These are phyloP conservation scores for Nemania abortiva DNA, from an alignment of 2,329 filamentous ascomycete species.

Conservation along the genomic window DNA sequence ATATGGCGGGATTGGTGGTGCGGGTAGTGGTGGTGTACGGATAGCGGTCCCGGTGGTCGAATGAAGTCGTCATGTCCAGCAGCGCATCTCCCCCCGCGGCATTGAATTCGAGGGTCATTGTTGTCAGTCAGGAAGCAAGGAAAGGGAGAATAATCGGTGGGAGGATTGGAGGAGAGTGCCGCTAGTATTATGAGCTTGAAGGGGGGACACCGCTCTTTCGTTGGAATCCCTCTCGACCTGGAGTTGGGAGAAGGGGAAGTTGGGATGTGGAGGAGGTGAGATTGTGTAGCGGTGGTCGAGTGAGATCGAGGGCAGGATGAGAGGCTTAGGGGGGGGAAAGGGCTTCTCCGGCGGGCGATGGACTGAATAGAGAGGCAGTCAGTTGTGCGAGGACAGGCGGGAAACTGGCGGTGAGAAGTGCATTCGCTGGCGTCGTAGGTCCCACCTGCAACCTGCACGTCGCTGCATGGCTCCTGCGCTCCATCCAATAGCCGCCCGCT, in stretches of 20 bases:
- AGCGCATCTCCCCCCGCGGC: slow-evolving; percentile 69
- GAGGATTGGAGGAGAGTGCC: slow-evolving; percentile 55
- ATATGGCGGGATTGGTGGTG: slow-evolving; percentile 54
- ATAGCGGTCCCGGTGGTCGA: slow-evolving; percentile 69
- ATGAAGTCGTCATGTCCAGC: slow-evolving; percentile 66
- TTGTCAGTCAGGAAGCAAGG: slow-evolving; percentile 49
- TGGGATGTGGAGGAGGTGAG: slow-evolving; percentile 51
- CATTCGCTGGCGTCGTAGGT: slow-evolving; percentile 51
- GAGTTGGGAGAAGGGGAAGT: slow-evolving; percentile 43
- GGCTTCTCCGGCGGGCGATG: slow-evolving; percentile 45
- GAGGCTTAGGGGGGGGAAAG: slow-evolving; percentile 44
- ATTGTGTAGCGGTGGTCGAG: slow-evolving; percentile 50
- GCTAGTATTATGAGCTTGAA: slow-evolving; percentile 62
- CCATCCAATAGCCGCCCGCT: slow-evolving; percentile 42
- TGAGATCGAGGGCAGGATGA: slow-evolving; percentile 51
- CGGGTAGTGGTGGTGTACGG: slow-evolving; percentile 62
- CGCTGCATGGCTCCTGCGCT: slow-evolving; percentile 33
- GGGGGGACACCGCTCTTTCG: slow-evolving; percentile 62
- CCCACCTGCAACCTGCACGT: slow-evolving; percentile 52
- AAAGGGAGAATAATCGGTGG: slow-evolving; percentile 52
- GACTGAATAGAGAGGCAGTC: slow-evolving; percentile 43
- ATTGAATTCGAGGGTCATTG: slow-evolving; percentile 72
- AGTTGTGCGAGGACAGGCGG: slow-evolving; percentile 50
- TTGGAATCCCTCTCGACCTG: slow-evolving; percentile 44
- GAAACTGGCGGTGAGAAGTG: slow-evolving; percentile 53